Conservation (phyloP, 164 flowering plant species). For the Akebia trifoliata region DNA sequence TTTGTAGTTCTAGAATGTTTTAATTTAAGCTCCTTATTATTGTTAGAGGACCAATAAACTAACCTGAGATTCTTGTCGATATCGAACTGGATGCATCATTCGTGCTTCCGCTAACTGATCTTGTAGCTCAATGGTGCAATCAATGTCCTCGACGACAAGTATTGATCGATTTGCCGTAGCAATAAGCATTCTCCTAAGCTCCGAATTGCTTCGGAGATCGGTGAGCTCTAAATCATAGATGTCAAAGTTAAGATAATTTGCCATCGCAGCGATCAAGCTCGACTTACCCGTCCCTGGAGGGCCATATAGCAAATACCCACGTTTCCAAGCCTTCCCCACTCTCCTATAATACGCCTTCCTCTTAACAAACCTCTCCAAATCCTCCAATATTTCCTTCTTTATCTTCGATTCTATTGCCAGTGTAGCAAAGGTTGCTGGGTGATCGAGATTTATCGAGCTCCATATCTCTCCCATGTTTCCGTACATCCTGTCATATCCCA, state of each 20-base stretch:
- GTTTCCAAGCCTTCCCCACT: constrained; percentile 64
- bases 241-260: constrained; percentile 54
- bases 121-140: constrained; percentile 32
- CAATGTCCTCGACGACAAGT: constrained; percentile 56
- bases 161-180: constrained; percentile 44
- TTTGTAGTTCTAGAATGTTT: too few species aligned
- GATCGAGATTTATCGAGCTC: constrained; percentile 32
- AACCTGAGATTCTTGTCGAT: background rate
- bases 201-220: constrained; percentile 45
- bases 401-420: constrained; percentile 51
- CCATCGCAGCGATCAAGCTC: constrained; percentile 71
- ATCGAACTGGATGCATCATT: too few species aligned
- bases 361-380: constrained; percentile 39
- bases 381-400: constrained; percentile 40
- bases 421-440: constrained; percentile 50
- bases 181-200: constrained; percentile 42
- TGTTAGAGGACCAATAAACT: background rate
- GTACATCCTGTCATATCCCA: background rate
- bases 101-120: constrained; percentile 11
- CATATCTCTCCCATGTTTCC: background rate
- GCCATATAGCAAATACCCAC: constrained; percentile 58
- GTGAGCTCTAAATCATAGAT: constrained; percentile 57
- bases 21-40: too few species aligned
- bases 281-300: constrained; percentile 74
- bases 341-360: constrained; percentile 50